A percentile compares a stretch with the other conserved stretches of the same genome.
Conservation (phyloP, 2,329 filamentous ascomycete genomes). For the Byssochlamys sp. region DNA sequence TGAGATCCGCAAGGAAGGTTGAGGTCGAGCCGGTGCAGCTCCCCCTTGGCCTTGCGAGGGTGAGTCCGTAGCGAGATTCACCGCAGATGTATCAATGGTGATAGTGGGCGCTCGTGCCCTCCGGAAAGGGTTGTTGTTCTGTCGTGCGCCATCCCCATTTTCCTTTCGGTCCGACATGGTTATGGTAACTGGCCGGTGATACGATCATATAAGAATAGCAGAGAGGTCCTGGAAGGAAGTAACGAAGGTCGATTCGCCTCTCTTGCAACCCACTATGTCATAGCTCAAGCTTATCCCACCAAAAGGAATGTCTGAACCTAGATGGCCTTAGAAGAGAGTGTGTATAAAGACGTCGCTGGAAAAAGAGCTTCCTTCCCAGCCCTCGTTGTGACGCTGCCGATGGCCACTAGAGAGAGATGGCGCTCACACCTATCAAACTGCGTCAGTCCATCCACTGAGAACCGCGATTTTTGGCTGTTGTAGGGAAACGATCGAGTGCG, state of each 20-base stretch:
- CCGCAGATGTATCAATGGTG: slow-evolving; percentile 48
- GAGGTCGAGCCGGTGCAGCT: slow-evolving; percentile 25
- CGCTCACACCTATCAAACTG: neutral
- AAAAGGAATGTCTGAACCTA: neutral
- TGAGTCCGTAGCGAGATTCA: slow-evolving; percentile 31
- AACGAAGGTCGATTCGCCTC: neutral
- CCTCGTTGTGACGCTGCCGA: neutral
- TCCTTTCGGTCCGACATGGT: slow-evolving; percentile 22
- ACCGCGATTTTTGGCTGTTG: neutral
- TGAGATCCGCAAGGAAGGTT: slow-evolving; percentile 28
- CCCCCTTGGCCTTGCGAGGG: slow-evolving; percentile 22
- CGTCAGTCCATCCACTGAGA: neutral
- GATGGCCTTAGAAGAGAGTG: neutral
- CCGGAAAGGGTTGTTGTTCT: slow-evolving; percentile 23
- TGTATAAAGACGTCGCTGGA: neutral
- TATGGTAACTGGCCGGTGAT: slow-evolving; percentile 5
- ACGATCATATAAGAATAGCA: neutral
- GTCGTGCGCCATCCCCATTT: slow-evolving; percentile 18
- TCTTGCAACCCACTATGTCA: neutral
- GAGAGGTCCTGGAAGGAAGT: neutral
- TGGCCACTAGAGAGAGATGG: neutral
- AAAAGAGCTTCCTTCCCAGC: neutral
- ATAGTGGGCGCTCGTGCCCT: slow-evolving; percentile 44
- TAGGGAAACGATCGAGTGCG: neutral
- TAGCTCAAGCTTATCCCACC: neutral